Conservation (phyloP, 805 yeast genomes). For the Lipomyces kockii region DNA sequence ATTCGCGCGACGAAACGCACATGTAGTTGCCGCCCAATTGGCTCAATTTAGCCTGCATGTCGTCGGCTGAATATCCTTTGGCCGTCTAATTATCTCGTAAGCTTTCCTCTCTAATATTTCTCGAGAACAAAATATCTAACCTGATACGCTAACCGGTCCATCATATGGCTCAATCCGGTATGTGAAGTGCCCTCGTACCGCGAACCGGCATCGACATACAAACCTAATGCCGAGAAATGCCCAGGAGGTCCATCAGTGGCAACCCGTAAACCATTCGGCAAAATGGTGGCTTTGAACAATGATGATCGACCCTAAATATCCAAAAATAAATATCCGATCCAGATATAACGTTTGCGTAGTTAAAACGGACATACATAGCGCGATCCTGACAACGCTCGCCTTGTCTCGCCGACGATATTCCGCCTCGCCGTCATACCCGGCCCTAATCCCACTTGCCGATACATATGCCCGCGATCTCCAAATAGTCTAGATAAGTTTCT, state of each 20-base stretch:
- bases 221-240: constrained; percentile 88
- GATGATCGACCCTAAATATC: not conserved
- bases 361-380: not conserved
- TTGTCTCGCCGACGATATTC: not conserved
- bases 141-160: constrained; percentile 78
- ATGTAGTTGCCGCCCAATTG: constrained; percentile 91
- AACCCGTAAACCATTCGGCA: constrained; percentile 78
- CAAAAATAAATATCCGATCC: not conserved
- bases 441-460: not conserved
- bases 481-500: not conserved
- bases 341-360: not conserved
- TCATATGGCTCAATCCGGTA: constrained; percentile 79
- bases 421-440: not conserved
- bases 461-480: not conserved
- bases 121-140: constrained; percentile 12
- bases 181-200: constrained; percentile 67
- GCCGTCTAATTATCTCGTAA: constrained; percentile 42
- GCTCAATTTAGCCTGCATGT: constrained; percentile 77
- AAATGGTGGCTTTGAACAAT: constrained; percentile 47
- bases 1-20: constrained; percentile 90
- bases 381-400: not conserved
- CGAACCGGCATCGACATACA: constrained; percentile 89
- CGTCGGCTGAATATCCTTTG: constrained; percentile 52
- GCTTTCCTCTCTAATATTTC: not conserved
- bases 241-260: constrained; percentile 87